phyloP scores from a whole-genome alignment of 2,329 filamentous ascomycete genomes.

The Parascedosporium putredinis region DNA sequence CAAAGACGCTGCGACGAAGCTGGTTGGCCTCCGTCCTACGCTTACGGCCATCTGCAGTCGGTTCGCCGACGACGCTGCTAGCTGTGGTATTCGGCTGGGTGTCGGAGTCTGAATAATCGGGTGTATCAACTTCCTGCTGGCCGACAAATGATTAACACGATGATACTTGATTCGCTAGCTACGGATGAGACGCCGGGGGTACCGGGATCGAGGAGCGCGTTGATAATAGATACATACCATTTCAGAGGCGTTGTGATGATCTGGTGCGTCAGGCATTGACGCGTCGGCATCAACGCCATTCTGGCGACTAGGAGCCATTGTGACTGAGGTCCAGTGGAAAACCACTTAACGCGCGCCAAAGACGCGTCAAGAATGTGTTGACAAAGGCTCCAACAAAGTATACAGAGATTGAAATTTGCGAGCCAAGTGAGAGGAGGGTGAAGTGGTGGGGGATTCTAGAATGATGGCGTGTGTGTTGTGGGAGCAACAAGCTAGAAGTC shows the following conservation, averaged over 20 bases:
- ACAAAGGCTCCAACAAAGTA: no score
- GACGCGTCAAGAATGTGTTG: no score
- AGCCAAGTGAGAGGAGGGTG: background rate
- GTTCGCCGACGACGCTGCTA: conserved; percentile 77
- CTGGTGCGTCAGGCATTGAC: conserved; percentile 52
- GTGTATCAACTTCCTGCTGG: conserved; percentile 46
- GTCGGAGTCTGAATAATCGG: conserved; percentile 56
- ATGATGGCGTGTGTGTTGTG: background rate
- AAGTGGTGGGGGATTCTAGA: background rate
- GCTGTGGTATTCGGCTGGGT: conserved; percentile 61
- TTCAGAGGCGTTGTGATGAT: conserved; percentile 32
- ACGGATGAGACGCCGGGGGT: background rate
- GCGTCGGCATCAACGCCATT: conserved; percentile 48
- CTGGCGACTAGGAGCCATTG: conserved; percentile 45
- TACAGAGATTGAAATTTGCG: background rate
- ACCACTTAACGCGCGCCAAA: conserved; percentile 47
- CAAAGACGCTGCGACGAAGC: conserved; percentile 82
- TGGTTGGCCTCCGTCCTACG: conserved; percentile 79
- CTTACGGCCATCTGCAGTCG: conserved; percentile 65
- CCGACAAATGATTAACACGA: no score
- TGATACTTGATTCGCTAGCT: background rate
- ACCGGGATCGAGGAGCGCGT: background rate
- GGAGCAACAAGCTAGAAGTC: background rate
- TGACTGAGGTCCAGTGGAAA: conserved; percentile 19
- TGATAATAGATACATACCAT: conserved; percentile 32